Evolutionary conservation across 441 rosid species (phyloP), one percentile per base, ranked within the genome.

Genomic region (Populus hybrid): DNA sequence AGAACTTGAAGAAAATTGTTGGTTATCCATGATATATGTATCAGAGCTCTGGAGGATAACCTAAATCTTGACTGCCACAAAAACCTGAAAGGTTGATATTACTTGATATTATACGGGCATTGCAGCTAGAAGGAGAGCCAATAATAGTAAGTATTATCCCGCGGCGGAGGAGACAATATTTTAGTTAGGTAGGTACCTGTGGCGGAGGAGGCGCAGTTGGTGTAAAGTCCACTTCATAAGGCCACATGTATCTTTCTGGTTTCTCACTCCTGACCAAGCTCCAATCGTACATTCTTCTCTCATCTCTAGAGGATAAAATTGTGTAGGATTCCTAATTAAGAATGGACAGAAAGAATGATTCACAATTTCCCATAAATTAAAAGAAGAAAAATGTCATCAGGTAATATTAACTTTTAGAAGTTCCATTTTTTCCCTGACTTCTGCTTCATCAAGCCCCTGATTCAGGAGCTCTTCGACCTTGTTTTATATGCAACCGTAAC

Each of bases 241-340:
- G 97, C 98, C 98, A 94, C 4, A 83, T 75, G 74, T 89, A 92
- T 64, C 80, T 78, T 8, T 89, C 97, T 46, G 96, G 83, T 4
- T 80, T 80, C 57, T 78, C 89, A 50, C 79, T 91, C 72, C 97
- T 90, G 1, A 89, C 88, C 88, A 94, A 81, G 84, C 98, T 94
- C 98, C 97, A 94, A 73, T 92, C 97, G 57, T 94, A 94, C 88
- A 94, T 24, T 82, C 98, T 89, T 73, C 94, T 90, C 83, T 94
- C 98, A 64, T 91, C 88, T 71, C 64, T 78, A 1, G 93, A 61
- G 14, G 96, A 92, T 79, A 94, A 82, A 21, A 91, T 88, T n/a
- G 86, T 73, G 80, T 91, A 89, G 0, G 97, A 87, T 69, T 92
- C 96, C 98, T 94, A 61, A 10, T 40, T 53, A n/a, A 34, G 36